A percentile compares a stretch with the other conserved stretches of the same genome.
These are phyloP conservation scores for Rhodosporidiobolus sp. DNA, from an alignment of 768 basidiomycete genomes.

Conservation along the genomic window DNA sequence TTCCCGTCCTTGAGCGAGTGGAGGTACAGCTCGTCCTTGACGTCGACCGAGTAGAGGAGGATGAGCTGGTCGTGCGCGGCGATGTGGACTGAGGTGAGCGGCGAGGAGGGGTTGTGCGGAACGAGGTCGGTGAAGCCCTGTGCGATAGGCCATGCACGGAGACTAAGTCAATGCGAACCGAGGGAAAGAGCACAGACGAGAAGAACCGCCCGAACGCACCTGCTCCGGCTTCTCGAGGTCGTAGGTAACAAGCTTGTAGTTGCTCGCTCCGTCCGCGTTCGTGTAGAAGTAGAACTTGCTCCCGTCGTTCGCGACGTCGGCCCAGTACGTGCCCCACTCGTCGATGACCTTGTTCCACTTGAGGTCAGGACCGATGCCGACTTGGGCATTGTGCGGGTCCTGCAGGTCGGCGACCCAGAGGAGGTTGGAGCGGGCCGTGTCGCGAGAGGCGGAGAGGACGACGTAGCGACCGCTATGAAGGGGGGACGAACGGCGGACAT, in stretches of 20 bases:
- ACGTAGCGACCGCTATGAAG: conserved; percentile 39
- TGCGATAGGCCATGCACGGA: background rate
- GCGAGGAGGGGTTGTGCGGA: conserved; percentile 64
- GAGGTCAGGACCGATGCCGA: conserved; percentile 63
- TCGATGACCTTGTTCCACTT: conserved; percentile 70
- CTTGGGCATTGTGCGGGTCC: conserved; percentile 46
- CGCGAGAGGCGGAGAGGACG: conserved; percentile 21
- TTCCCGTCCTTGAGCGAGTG: conserved; percentile 59
- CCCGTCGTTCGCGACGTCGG: conserved; percentile 40
- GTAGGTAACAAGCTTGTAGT: conserved; percentile 39
- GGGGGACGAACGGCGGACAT: background rate
- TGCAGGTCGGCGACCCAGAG: conserved; percentile 70
- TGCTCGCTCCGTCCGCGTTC: conserved; percentile 36
- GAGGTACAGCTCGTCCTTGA: conserved; percentile 75
- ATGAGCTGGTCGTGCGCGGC: conserved; percentile 60
- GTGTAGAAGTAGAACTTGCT: conserved; percentile 42
- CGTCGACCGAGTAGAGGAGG: conserved; percentile 69
- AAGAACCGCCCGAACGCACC: conserved; percentile 1
- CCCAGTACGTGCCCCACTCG: conserved; percentile 63
- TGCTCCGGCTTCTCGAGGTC: conserved; percentile 36
- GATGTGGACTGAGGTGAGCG: conserved; percentile 56
- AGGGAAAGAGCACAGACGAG: background rate
- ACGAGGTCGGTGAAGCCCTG: conserved; percentile 61
- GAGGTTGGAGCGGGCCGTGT: conserved; percentile 52
- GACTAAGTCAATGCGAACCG: no score